These are phyloP conservation scores for Geotrichum klebahnii DNA, from an alignment of 1,139 yeast species.

Conservation along the genomic window DNA sequence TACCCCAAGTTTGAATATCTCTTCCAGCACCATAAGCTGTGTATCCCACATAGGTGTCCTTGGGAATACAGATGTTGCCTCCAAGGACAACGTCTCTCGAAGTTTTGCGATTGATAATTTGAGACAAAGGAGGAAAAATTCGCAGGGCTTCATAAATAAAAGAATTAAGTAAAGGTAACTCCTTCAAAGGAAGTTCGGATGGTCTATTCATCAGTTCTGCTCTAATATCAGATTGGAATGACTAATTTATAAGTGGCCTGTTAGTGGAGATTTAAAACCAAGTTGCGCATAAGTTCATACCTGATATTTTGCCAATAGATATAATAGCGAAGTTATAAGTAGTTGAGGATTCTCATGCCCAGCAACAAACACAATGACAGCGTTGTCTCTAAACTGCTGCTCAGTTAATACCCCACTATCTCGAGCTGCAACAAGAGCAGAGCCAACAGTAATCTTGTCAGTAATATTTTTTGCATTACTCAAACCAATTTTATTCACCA, in stretches of 20 bases:
- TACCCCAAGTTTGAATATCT: slow-evolving; percentile 50
- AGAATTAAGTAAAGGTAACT: slow-evolving; percentile 36
- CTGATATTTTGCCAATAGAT: slow-evolving; percentile 45
- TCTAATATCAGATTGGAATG: slow-evolving; percentile 10
- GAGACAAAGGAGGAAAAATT: slow-evolving; percentile 56
- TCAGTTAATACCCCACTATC: slow-evolving; percentile 41
- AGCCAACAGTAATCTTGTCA: slow-evolving; percentile 35
- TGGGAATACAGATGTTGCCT: slow-evolving; percentile 46
- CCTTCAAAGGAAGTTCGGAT: slow-evolving; percentile 25
- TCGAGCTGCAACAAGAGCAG: slow-evolving; percentile 42
- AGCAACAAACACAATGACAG: slow-evolving; percentile 54
- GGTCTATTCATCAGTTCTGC: slow-evolving; percentile 14
- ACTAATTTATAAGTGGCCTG: slow-evolving; percentile 39
- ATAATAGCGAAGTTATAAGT: slow-evolving; percentile 48
- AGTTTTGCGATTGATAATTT: slow-evolving; percentile 52
- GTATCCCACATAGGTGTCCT: slow-evolving; percentile 55
- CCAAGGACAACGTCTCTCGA: slow-evolving; percentile 44
- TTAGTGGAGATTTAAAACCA: too few species aligned
- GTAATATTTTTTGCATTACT: slow-evolving; percentile 31
- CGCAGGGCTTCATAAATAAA: slow-evolving; percentile 53
- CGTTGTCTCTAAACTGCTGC: slow-evolving; percentile 53
- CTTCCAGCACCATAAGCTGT: slow-evolving; percentile 56
- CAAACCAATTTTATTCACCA: slow-evolving; percentile 34
- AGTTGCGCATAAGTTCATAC: slow-evolving; percentile 38
- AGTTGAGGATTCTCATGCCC: slow-evolving; percentile 65